phyloP scores from a whole-genome alignment of 208 protist genomes.

The Leishmania major region DNA sequence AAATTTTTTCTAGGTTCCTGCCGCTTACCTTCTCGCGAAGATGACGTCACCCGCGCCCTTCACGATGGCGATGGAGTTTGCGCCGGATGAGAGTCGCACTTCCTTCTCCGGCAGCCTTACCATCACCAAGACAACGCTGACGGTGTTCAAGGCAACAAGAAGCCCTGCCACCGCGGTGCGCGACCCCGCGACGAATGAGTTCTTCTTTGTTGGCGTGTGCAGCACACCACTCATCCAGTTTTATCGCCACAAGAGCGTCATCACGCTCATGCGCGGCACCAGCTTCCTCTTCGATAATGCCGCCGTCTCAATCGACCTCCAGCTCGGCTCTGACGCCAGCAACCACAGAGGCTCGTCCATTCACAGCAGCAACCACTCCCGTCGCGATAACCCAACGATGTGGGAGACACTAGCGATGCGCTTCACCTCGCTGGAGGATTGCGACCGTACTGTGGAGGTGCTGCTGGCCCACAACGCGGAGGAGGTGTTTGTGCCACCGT shows the following conservation, averaged over 20 bases:
- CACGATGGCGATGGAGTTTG: conserved; percentile 51
- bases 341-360: conserved; percentile 13
- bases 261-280: conserved; percentile 53
- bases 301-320: conserved; percentile 36
- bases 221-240: conserved; percentile 65
- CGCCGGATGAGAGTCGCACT: conserved; percentile 44
- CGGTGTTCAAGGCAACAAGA: conserved; percentile 44
- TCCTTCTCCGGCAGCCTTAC: conserved; percentile 49
- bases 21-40: neutral
- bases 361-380: conserved; percentile 21
- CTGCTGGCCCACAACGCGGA: conserved; percentile 54
- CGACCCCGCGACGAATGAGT: conserved; percentile 30
- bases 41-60: conserved; percentile 17
- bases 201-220: conserved; percentile 75
- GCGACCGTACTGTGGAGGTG: conserved; percentile 49
- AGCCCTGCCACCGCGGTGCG: conserved; percentile 5
- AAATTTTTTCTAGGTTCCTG: neutral
- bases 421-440: conserved; percentile 36
- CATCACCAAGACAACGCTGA: conserved; percentile 65
- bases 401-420: conserved; percentile 64
- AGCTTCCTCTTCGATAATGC: conserved; percentile 78
- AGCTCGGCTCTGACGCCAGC: neutral
- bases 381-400: conserved; percentile 36
- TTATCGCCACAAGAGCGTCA: conserved; percentile 40
- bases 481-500: conserved; percentile 34